These are phyloP conservation scores for Cnidoscolus chayamansa DNA, from an alignment of 441 rosid species.

Conservation along the genomic window DNA sequence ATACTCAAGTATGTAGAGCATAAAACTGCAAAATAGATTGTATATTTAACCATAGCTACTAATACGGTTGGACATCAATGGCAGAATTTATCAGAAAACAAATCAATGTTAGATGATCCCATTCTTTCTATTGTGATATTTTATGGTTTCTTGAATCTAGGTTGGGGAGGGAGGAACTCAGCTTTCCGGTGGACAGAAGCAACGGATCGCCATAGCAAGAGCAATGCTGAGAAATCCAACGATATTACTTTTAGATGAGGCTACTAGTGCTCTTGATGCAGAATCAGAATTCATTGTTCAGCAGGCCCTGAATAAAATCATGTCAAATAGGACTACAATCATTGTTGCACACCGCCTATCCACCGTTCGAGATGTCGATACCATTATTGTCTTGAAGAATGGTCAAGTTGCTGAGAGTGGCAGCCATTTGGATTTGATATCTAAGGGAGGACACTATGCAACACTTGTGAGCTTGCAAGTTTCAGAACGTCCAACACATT, in stretches of 20 bases:
- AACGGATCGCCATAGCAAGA: slow-evolving; percentile 82
- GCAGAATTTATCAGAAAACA: neutral
- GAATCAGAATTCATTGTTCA: slow-evolving; percentile 79
- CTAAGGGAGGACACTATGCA: slow-evolving; percentile 68
- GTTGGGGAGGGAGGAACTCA: slow-evolving; percentile 94
- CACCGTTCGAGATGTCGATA: slow-evolving; percentile 62
- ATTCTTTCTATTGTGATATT: neutral
- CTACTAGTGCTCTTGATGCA: slow-evolving; percentile 83
- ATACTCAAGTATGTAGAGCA: slow-evolving; percentile 50
- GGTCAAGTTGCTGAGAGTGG: slow-evolving; percentile 72
- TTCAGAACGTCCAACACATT: slow-evolving; percentile 33
- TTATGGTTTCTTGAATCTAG: slow-evolving; percentile 31
- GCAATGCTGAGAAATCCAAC: slow-evolving; percentile 69
- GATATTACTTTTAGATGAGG: slow-evolving; percentile 79
- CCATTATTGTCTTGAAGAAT: slow-evolving; percentile 59
- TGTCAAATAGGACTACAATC: slow-evolving; percentile 60
- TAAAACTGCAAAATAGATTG: neutral
- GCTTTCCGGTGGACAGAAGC: slow-evolving; percentile 88
- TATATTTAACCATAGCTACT: neutral
- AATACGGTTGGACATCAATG: neutral
- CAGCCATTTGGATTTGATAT: slow-evolving; percentile 51
- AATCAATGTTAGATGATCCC: neutral
- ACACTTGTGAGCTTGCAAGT: slow-evolving; percentile 51
- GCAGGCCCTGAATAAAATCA: slow-evolving; percentile 58
- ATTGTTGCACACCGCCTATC: slow-evolving; percentile 71